Percentiles rank a stretch among this genome's conserved stretches.
Conservation (phyloP, 148 eudicot genomes). For the Oxyria digyna region DNA sequence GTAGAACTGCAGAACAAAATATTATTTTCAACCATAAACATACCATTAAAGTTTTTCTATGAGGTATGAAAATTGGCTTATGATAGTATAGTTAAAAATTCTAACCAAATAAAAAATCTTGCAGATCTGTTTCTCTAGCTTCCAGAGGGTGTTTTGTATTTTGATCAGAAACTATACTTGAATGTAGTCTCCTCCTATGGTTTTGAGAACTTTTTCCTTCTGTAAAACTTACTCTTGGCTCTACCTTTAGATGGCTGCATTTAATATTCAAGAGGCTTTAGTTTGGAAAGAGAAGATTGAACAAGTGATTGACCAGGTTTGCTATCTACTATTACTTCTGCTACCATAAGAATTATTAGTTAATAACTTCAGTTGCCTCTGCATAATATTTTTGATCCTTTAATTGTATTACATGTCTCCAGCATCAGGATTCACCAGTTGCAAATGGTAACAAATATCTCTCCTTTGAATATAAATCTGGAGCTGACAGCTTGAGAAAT, state of each 20-base stretch:
- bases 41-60: neutral
- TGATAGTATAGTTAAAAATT: neutral
- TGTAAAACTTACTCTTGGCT: neutral
- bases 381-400: neutral
- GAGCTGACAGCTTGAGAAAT: slow-evolving; percentile 61
- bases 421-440: slow-evolving; percentile 88
- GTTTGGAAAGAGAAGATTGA: slow-evolving; percentile 97
- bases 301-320: slow-evolving; percentile 91
- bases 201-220: neutral
- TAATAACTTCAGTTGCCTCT: neutral
- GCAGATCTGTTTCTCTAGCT: neutral
- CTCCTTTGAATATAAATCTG: slow-evolving; percentile 82
- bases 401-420: slow-evolving; percentile 17
- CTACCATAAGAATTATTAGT: neutral
- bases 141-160: neutral
- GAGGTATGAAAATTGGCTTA: neutral
- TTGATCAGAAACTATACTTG: neutral
- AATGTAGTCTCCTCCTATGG: neutral
- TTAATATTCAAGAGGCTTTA: slow-evolving; percentile 96
- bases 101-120: neutral
- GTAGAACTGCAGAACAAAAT: neutral
- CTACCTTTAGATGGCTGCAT: slow-evolving; percentile 87
- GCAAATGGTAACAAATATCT: slow-evolving; percentile 73
- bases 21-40: neutral
- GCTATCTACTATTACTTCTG: neutral